Percentiles rank a stretch among this genome's conserved stretches.
phyloP scores from a whole-genome alignment of 768 basidiomycete genomes.

The Floccularia luteovirens region DNA sequence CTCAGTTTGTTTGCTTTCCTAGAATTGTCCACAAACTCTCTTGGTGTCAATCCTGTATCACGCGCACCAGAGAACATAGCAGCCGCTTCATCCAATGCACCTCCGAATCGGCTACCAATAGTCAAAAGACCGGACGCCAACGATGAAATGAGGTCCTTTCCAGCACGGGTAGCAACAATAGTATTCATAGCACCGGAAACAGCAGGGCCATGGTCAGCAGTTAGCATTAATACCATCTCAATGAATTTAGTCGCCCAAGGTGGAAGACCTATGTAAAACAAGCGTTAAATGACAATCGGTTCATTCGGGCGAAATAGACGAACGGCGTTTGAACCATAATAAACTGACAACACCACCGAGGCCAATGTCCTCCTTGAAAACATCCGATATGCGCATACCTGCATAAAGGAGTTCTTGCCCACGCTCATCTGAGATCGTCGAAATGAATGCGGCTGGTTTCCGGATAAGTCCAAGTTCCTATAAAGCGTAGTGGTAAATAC shows the following conservation, averaged over 20 bases:
- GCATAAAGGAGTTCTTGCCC: conserved; percentile 98
- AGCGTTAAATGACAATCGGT: neutral
- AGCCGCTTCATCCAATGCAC: conserved; percentile 97
- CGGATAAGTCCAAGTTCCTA: conserved; percentile 92
- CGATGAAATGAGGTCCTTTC: conserved; percentile 97
- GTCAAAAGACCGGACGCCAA: conserved; percentile 94
- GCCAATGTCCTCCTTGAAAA: conserved; percentile 96
- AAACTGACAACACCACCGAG: conserved; percentile 94
- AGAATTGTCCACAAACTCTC: conserved; percentile 94
- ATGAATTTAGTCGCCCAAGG: conserved; percentile 96
- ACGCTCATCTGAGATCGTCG: conserved; percentile 98
- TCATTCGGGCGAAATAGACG: conserved; percentile 14
- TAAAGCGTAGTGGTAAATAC: conserved; percentile 1
- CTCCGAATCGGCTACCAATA: conserved; percentile 97
- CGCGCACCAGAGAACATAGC: conserved; percentile 90
- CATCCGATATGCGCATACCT: conserved; percentile 98
- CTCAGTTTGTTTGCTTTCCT: conserved; percentile 93
- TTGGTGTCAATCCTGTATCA: conserved; percentile 89
- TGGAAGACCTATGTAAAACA: conserved; percentile 46
- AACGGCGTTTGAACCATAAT: conserved; percentile 95
- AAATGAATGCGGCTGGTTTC: conserved; percentile 98
- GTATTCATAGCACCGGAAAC: conserved; percentile 99
- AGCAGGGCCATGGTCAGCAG: conserved; percentile 96
- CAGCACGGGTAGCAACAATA: conserved; percentile 98
- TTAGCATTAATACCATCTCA: conserved; percentile 99